Conservation (phyloP, 2,329 filamentous ascomycete species). For the Verticillium albo-atrum region DNA sequence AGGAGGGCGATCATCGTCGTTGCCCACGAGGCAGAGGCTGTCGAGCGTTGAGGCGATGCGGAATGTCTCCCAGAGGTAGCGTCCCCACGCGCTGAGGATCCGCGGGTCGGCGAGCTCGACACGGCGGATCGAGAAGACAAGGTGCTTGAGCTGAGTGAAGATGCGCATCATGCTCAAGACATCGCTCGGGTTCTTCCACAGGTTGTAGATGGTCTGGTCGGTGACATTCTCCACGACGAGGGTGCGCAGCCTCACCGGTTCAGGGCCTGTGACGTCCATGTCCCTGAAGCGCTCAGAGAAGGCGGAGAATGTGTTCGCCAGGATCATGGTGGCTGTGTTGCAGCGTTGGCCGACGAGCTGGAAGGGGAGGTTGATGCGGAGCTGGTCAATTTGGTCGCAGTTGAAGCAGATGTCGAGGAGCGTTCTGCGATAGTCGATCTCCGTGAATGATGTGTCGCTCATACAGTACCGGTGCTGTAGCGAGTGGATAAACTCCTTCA, state of each 20-base stretch:
- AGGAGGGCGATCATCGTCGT: conserved; percentile 32
- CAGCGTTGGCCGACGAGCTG: conserved; percentile 42
- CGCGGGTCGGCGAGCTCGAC: conserved; percentile 31
- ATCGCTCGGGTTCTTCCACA: conserved; percentile 48
- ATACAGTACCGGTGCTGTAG: conserved; percentile 43
- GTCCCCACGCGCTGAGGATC: conserved; percentile 14
- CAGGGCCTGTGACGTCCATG: conserved; percentile 23
- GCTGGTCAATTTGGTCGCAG: conserved; percentile 37
- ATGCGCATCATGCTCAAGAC: conserved; percentile 41
- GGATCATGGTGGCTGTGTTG: conserved; percentile 43
- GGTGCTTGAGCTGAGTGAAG: conserved; percentile 35
- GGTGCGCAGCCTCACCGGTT: conserved; percentile 33
- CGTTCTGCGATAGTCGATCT: conserved; percentile 37
- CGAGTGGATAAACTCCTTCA: conserved; percentile 38
- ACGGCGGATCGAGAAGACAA: conserved; percentile 42
- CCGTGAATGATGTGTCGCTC: conserved; percentile 43
- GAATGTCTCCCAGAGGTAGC: conserved; percentile 47
- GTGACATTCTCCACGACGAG: conserved; percentile 47
- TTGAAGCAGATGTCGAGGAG: conserved; percentile 38
- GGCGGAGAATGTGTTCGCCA: conserved; percentile 47
- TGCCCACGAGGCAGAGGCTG: conserved; percentile 44
- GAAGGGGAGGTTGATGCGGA: conserved; percentile 48
- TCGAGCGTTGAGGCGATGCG: conserved; percentile 37
- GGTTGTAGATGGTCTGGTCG: conserved; percentile 40
- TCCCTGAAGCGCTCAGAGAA: conserved; percentile 36